phyloP scores from a whole-genome alignment of 1,284 basidiomycete genomes.

The Butyriboletus appendiculatus region DNA sequence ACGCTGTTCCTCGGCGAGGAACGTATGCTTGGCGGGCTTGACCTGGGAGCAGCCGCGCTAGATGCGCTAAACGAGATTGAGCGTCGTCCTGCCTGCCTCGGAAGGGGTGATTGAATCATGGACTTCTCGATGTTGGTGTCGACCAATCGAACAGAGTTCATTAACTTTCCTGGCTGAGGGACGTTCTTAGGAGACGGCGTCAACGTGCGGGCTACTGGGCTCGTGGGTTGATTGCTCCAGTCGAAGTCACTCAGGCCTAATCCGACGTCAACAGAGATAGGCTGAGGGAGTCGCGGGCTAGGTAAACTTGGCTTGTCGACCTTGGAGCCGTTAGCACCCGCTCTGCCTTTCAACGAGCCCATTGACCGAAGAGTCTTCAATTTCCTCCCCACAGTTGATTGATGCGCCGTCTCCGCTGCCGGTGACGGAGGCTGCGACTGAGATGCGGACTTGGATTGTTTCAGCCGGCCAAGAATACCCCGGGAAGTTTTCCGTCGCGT shows the following conservation, averaged over 20 bases:
- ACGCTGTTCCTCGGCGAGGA: conserved; percentile 51
- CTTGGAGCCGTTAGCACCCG: conserved; percentile 26
- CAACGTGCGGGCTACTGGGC: conserved; percentile 24
- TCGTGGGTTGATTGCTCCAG: conserved; percentile 44
- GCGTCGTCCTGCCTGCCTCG: conserved; percentile 48
- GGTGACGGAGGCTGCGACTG: conserved; percentile 45
- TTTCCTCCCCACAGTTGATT: conserved; percentile 45
- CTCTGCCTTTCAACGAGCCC: conserved; percentile 68
- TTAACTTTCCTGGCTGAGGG: conserved; percentile 24
- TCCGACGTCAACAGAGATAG: conserved; percentile 54
- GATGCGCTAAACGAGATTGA: conserved; percentile 62
- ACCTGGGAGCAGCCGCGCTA: conserved; percentile 37
- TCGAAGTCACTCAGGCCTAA: conserved; percentile 59
- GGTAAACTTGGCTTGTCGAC: conserved; percentile 40
- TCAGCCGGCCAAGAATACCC: conserved; percentile 64
- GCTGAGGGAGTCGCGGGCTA: conserved; percentile 54
- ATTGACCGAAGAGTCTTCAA: conserved; percentile 77
- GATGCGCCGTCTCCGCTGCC: conserved; percentile 38
- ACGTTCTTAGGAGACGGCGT: conserved; percentile 21
- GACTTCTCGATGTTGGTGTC: conserved; percentile 27
- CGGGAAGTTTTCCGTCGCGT: conserved; percentile 57
- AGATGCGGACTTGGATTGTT: conserved; percentile 42
- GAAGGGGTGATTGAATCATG: conserved; percentile 19
- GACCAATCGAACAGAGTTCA: conserved; percentile 12
- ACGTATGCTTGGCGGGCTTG: conserved; percentile 44